Percentiles rank a stretch among this genome's conserved stretches.
Conservation (phyloP, 352 stramenopile species). For the Globisporangium mamillatum region DNA sequence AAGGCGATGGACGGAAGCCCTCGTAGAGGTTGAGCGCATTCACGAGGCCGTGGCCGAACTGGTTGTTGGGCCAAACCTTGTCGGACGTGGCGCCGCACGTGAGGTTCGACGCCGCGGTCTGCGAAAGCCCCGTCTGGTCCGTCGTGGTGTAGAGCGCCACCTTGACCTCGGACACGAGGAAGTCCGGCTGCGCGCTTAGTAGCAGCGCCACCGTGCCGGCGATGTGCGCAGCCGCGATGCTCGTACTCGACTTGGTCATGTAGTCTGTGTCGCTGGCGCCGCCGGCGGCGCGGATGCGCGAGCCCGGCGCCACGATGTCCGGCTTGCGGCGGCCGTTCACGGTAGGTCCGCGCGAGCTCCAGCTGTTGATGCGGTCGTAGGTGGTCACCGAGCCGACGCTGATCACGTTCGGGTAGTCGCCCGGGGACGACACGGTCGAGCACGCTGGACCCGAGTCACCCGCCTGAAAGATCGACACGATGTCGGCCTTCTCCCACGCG, state of each 20-base stretch:
- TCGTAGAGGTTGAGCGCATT: slow-evolving; percentile 1
- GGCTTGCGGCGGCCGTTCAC: no score
- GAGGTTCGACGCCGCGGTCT: neutral
- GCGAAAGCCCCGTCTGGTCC: neutral
- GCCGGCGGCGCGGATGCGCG: neutral
- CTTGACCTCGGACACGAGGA: neutral
- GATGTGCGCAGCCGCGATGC: neutral
- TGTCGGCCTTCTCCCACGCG: neutral
- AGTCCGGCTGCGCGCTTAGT: neutral
- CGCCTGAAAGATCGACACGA: neutral
- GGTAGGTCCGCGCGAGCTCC: no score
- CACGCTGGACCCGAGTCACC: neutral
- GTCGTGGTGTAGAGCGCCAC: neutral
- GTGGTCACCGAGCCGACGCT: neutral
- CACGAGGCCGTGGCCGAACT: neutral
- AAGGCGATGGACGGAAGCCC: neutral
- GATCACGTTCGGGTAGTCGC: neutral
- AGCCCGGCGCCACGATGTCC: neutral
- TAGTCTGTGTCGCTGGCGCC: neutral
- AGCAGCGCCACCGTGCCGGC: neutral
- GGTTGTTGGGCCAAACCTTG: neutral
- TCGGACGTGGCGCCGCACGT: neutral
- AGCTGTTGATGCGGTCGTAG: no score
- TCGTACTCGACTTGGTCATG: neutral
- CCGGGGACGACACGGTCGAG: neutral